Conservation (phyloP, 768 basidiomycete genomes). For the Phaeolepiota aurea region DNA sequence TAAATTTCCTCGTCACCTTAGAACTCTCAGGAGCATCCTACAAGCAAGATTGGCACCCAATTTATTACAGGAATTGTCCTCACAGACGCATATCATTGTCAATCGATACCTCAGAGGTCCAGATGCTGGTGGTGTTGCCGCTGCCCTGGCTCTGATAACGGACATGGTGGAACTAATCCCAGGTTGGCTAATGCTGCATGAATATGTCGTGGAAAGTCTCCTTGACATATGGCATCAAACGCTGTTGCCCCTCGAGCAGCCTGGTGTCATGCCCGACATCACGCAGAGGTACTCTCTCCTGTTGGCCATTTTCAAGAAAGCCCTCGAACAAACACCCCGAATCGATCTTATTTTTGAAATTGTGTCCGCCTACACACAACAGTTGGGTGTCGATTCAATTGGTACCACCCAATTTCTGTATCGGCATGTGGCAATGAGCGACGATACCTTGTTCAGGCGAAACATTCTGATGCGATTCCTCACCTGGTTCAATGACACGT, state of each 20-base stretch:
- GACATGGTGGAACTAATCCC: conserved; percentile 67
- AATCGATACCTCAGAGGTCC: conserved; percentile 39
- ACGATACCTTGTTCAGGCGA: conserved; percentile 64
- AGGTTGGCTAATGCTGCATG: conserved; percentile 64
- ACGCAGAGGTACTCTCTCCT: conserved; percentile 58
- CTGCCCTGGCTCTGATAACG: conserved; percentile 67
- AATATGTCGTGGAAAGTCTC: conserved; percentile 60
- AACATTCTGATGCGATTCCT: conserved; percentile 81
- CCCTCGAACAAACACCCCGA: conserved; percentile 61
- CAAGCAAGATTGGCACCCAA: conserved; percentile 72
- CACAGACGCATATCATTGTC: conserved; percentile 48
- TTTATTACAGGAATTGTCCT: conserved; percentile 59
- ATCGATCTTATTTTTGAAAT: conserved; percentile 88
- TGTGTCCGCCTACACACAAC: conserved; percentile 70
- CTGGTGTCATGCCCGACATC: conserved; percentile 35
- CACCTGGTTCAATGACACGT: conserved; percentile 66
- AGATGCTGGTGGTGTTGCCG: conserved; percentile 45
- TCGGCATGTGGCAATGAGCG: conserved; percentile 68
- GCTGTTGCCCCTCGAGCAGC: conserved; percentile 33
- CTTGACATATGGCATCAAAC: conserved; percentile 66
- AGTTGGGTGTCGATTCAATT: conserved; percentile 75
- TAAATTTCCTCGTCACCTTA: conserved; percentile 69
- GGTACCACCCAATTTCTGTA: conserved; percentile 81
- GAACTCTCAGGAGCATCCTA: conserved; percentile 79
- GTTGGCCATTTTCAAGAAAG: conserved; percentile 69